phyloP scores from a whole-genome alignment of 495 filamentous ascomycete genomes.

The Patellaria atrata region DNA sequence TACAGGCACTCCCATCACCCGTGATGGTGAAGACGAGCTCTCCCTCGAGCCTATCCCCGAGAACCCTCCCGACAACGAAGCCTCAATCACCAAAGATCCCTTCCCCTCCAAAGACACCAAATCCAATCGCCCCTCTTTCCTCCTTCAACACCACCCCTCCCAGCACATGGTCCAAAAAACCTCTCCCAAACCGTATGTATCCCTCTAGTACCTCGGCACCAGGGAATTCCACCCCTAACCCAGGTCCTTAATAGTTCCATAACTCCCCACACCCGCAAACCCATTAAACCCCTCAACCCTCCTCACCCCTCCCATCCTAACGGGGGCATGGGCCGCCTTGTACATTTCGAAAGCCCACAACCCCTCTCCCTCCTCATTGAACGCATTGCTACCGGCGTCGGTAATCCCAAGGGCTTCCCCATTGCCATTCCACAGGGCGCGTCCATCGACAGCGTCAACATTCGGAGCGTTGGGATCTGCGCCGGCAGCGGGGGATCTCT shows the following conservation, averaged over 20 bases:
- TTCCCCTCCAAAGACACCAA: no score
- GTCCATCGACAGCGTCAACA: constrained; percentile 37
- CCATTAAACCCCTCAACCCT: constrained; percentile 39
- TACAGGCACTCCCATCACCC: constrained; percentile 32
- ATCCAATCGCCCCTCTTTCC: constrained; percentile 23
- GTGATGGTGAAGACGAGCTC: constrained; percentile 9
- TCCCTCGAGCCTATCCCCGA: no score
- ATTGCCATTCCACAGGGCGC: constrained; percentile 51
- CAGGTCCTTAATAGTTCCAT: constrained; percentile 3
- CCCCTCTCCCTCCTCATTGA: constrained; percentile 48
- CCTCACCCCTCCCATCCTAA: constrained; percentile 45
- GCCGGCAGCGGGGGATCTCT: constrained; percentile 71
- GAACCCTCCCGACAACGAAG: neutral
- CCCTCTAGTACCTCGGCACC: constrained; percentile 5
- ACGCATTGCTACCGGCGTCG: constrained; percentile 42
- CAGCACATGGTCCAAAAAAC: constrained; percentile 17
- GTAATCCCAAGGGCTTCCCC: constrained; percentile 49
- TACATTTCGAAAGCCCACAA: constrained; percentile 45
- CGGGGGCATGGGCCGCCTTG: constrained; percentile 64
- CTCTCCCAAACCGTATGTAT: constrained; percentile 17
- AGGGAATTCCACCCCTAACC: constrained; percentile 1
- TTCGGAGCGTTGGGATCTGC: constrained; percentile 55
- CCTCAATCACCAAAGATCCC: neutral
- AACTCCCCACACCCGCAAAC: constrained; percentile 34
- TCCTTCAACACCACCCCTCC: constrained; percentile 28